Evolutionary conservation across 495 filamentous ascomycete genomes (phyloP), one percentile per base, ranked within the genome.

Genomic region (Penicillium lividum): DNA sequence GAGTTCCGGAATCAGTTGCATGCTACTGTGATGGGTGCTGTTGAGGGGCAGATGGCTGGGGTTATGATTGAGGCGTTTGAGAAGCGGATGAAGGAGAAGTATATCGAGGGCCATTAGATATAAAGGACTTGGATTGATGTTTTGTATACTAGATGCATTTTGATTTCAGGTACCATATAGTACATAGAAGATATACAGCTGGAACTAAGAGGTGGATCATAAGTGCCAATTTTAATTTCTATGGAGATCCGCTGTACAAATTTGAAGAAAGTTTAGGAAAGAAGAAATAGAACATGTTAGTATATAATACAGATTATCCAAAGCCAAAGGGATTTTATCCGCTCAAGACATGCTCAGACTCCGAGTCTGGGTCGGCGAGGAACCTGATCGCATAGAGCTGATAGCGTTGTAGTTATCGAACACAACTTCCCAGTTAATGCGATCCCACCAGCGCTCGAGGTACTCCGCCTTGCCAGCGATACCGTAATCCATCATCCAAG

Each of bases 21-120:
- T 80, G 86, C 82, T 55, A 84, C 85, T 25, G 73, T 96, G 63
- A 93, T 91, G 72, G 77, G 85, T 51, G 88, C 88, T 28, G 82
- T 93, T 45, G 90, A 89, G 65, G 90, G 89, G 43, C 90, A 89
- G 74, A 87, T 97, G 65, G 93, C 89, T 27, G 83, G 82, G 10
- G 77, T 89, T 51, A 94, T 98, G 93, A 88, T 98, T 65, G 85
- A 89, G 75, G 94, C 94, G 30, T 98, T 98, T 81, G 92, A 96
- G 79, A 82, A 81, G 77, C 79, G 90, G 68, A 89, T 90, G 42
- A 76, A 78, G 74, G 77, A 81, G 62, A 71, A 88, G 61, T 80
- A 83, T 52, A 56, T 56, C 18, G 54, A 54, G 48, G 56, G 60
- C 28, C 65, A 58, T 30, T 68, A 66, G 36, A 52, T 10, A 22